Evolutionary conservation across 2,329 filamentous ascomycete species (phyloP), one percentile per base, ranked within the genome.

Genomic region (Byssochlamys sp.): DNA sequence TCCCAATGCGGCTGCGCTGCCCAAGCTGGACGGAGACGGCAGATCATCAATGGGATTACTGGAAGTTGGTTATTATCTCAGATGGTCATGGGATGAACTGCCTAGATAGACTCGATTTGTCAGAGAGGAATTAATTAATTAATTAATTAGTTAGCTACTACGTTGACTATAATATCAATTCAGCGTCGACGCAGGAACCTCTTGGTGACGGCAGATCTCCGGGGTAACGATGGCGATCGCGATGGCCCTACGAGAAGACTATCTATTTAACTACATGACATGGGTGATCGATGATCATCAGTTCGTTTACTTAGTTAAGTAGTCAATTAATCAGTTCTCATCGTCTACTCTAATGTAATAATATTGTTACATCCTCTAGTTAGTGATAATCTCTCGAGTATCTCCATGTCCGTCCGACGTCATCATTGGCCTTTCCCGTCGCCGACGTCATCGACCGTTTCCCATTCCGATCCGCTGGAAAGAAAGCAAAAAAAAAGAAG

Each of bases 1-100:
- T 54, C 63, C 64, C 53, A 35, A 63, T 62, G 56, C 39, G 60
- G 63, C 52, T 12, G 49, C 45, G 45, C 29, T 31, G 45, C n/a
- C 45, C 45, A 49, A 25, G 14, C 45, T 49, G 45, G 45, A 24
- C 39, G 39, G 5, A 48, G 39, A 48, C 39, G 39, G 39, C 7
- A 29, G 4, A 29, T 29, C 28, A 29, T 29, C 28, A 29, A 7
- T 29, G 19, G 19, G 19, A 19, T 19, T 19, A 19, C 19, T 19
- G 19, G 19, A 19, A 19, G 19, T 19, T 19, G 19, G 19, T 19
- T 19, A 19, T 19, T 19, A 19, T 19, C 19, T 19, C 19, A 19
- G 19, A 19, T 19, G 19, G 19, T 19, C 19, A 19, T 19, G 19
- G 19, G 19, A 19, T 19, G 19, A 19, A 19, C 19, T 19, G 19